Conservation (phyloP, 352 stramenopile species). For the Pythium biforme region DNA sequence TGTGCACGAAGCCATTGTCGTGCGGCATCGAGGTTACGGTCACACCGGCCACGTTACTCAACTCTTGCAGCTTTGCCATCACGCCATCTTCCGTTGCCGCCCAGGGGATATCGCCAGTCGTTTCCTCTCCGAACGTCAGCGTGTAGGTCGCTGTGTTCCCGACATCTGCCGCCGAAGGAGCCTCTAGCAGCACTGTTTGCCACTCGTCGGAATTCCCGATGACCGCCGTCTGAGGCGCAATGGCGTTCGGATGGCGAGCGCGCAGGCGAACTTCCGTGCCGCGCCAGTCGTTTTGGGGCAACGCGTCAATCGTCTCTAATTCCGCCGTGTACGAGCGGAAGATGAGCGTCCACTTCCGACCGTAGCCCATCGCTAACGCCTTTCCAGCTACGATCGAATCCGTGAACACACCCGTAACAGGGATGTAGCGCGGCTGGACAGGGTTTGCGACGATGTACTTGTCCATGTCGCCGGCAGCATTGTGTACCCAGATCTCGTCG, state of each 20-base stretch:
- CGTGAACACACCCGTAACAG: constrained; percentile 51
- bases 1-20: constrained; percentile 72
- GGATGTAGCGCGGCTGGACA: constrained; percentile 35
- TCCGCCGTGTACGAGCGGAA: constrained; percentile 65
- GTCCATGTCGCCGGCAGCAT: constrained; percentile 38
- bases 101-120: constrained; percentile 43
- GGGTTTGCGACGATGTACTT: constrained; percentile 38
- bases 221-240: constrained; percentile 40
- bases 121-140: constrained; percentile 53
- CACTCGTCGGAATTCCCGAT: constrained; percentile 51
- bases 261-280: constrained; percentile 55
- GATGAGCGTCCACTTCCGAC: constrained; percentile 60
- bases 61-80: constrained; percentile 40
- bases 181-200: constrained; percentile 59
- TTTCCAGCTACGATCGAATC: constrained; percentile 34
- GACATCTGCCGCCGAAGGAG: constrained; percentile 25
- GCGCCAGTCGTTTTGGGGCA: constrained; percentile 58
- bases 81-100: constrained; percentile 30
- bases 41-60: constrained; percentile 55
- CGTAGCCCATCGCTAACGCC: constrained; percentile 40
- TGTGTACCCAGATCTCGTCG: constrained; percentile 62
- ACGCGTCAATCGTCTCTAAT: constrained; percentile 54
- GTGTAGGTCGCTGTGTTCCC: constrained; percentile 39
- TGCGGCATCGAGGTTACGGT: constrained; percentile 40
- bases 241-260: constrained; percentile 34